A percentile compares a stretch with the other conserved stretches of the same genome.
Evolutionary conservation across 2,329 filamentous ascomycete genomes (phyloP).

Genomic region (Aspergillus ochraceus): DNA sequence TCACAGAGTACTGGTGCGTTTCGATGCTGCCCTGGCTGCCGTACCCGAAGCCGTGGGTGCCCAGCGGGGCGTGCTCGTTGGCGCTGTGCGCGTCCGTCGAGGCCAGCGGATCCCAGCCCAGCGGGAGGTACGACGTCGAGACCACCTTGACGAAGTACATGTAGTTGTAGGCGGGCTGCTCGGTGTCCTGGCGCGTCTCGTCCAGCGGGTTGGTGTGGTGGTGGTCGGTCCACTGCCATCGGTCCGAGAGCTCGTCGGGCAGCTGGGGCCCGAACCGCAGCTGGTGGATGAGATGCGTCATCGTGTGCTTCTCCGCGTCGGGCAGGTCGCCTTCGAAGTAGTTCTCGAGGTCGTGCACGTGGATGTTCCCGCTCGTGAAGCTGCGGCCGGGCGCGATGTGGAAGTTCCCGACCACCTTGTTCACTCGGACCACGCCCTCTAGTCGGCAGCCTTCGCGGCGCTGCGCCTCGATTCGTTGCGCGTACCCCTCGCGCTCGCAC

Average conservation of each 20-base stretch:
- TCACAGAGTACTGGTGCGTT: conserved; percentile 97
- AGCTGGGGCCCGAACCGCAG: conserved; percentile 92
- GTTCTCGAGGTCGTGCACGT: conserved; percentile 95
- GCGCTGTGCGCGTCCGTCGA: conserved; percentile 38
- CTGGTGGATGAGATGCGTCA: conserved; percentile 83
- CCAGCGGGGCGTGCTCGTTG: conserved; percentile 61
- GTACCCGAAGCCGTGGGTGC: conserved; percentile 66
- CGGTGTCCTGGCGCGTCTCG: conserved; percentile 70
- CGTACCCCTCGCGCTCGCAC: conserved; percentile 92
- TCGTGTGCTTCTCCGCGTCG: conserved; percentile 72
- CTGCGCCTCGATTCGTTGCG: conserved; percentile 82
- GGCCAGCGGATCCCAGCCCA: conserved; percentile 75
- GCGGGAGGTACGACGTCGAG: conserved; percentile 87
- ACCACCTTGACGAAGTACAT: conserved; percentile 99
- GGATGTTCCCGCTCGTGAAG: conserved; percentile 95
- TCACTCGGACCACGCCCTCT: conserved; percentile 87
- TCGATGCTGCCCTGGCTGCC: conserved; percentile 78
- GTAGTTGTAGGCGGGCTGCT: conserved; percentile 86
- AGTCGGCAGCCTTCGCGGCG: conserved; percentile 91
- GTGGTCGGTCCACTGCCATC: conserved; percentile 78
- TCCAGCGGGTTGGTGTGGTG: conserved; percentile 87
- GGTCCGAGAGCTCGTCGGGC: conserved; percentile 65
- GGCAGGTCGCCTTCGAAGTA: conserved; percentile 71
- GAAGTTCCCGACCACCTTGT: conserved; percentile 99
- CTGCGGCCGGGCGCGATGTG: conserved; percentile 94